A percentile compares a stretch with the other conserved stretches of the same genome.
Conservation (phyloP, 192 early-diverging fungal genomes). For the Linderina pennispora region DNA sequence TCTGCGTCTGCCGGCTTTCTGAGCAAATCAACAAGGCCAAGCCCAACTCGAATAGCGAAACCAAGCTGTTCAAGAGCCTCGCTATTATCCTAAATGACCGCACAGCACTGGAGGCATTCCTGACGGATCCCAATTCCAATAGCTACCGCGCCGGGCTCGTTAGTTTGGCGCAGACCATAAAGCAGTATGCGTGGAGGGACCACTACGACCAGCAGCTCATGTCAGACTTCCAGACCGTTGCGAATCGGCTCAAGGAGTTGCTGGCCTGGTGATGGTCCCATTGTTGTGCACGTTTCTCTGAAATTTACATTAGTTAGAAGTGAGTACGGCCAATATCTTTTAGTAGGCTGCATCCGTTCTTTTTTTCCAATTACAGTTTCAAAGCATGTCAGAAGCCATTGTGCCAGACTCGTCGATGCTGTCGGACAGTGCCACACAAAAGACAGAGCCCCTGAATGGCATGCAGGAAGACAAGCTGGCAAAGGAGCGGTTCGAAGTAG, state of each 20-base stretch:
- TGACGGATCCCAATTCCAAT: slow-evolving; percentile 27
- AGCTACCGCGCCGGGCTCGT: slow-evolving; percentile 31
- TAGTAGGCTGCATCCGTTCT: no score
- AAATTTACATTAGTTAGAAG: no score
- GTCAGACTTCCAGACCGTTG: slow-evolving; percentile 19
- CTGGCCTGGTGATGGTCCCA: slow-evolving; percentile 7
- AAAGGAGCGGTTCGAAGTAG: slow-evolving; percentile 73
- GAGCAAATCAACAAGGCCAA: no score
- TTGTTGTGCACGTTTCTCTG: no score
- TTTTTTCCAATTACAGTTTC: no score
- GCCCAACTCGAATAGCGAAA: no score
- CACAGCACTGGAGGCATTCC: slow-evolving; percentile 28
- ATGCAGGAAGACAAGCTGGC: not conserved
- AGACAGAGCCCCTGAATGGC: not conserved
- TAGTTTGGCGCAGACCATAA: slow-evolving; percentile 34
- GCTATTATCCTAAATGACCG: slow-evolving; percentile 29
- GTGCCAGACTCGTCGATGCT: not conserved
- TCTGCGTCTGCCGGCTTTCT: no score
- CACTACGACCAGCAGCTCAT: slow-evolving; percentile 23
- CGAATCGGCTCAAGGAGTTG: slow-evolving; percentile 15
- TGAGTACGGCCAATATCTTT: no score
- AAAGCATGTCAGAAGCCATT: not conserved
- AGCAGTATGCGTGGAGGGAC: slow-evolving; percentile 32
- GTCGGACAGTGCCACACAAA: not conserved
- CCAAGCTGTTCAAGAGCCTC: slow-evolving; percentile 11